These are phyloP conservation scores for Trichomonas vaginalis DNA, from an alignment of 208 protist genomes.

Conservation along the genomic window DNA sequence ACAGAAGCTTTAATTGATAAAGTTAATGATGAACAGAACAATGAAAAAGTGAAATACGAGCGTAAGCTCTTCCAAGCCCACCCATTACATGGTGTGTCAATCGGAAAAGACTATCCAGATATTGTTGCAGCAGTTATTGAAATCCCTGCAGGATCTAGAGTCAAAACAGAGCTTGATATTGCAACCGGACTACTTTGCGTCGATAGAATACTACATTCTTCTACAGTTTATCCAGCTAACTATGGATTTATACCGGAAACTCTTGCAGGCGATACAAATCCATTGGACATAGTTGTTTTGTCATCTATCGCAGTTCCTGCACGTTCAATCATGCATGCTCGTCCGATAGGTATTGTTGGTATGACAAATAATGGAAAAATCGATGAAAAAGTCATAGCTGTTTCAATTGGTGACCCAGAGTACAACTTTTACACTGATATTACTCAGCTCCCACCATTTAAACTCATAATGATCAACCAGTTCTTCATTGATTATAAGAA, in stretches of 20 bases:
- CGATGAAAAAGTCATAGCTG: conserved; percentile 1
- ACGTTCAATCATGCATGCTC: neutral
- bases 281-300: neutral
- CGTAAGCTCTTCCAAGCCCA: neutral
- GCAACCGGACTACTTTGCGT: neutral
- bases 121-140: neutral
- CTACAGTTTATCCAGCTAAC: neutral
- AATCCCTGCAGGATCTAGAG: neutral
- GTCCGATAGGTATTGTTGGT: neutral
- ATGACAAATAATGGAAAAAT: neutral
- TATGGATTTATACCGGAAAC: conserved; percentile 12
- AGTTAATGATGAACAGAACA: neutral
- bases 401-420: neutral
- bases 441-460: neutral
- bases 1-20: neutral
- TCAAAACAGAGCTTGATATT: neutral
- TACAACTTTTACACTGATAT: neutral
- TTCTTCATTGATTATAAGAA: neutral
- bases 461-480: neutral
- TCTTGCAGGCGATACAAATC: neutral
- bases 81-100: neutral
- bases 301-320: neutral
- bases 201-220: neutral
- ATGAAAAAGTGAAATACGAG: neutral
- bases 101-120: neutral